A percentile compares a stretch with the other conserved stretches of the same genome.
phyloP scores from a whole-genome alignment of 257 asterid species.

The Salvia hispanica region DNA sequence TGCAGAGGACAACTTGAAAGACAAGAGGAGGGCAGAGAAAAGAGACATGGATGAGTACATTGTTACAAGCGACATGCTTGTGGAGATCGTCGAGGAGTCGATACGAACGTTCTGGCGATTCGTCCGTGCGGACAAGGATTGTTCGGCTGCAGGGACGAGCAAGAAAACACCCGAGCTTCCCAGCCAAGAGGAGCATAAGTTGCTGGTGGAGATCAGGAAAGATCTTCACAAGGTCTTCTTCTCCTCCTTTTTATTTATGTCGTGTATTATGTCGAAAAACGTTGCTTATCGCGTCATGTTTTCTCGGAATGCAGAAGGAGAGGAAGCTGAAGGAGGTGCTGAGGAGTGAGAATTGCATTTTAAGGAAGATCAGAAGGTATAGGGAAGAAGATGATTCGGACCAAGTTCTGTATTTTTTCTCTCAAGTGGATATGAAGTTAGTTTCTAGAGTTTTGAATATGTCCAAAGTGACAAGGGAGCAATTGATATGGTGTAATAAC shows the following conservation, averaged over 20 bases:
- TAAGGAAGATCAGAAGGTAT: constrained; percentile 53
- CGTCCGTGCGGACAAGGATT: constrained; percentile 74
- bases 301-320: constrained; percentile 65
- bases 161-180: constrained; percentile 51
- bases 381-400: constrained; percentile 63
- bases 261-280: not conserved
- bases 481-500: constrained; percentile 71
- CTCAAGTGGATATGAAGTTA: constrained; percentile 82
- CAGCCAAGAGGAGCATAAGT: constrained; percentile 51
- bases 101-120: constrained; percentile 88
- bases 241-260: not conserved
- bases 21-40: constrained; percentile 47
- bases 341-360: constrained; percentile 74
- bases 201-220: constrained; percentile 54
- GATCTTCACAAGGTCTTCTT: constrained; percentile 66
- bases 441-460: constrained; percentile 76
- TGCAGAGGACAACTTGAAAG: constrained; percentile 69
- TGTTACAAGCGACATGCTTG: constrained; percentile 71
- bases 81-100: constrained; percentile 87
- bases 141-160: constrained; percentile 34
- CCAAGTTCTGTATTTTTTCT: constrained; percentile 71
- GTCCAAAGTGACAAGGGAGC: constrained; percentile 71
- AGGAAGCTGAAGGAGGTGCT: constrained; percentile 67
- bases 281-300: not conserved
- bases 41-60: constrained; percentile 46